phyloP scores from a whole-genome alignment of 306 rosid genomes.

The Citrullus amarus region DNA sequence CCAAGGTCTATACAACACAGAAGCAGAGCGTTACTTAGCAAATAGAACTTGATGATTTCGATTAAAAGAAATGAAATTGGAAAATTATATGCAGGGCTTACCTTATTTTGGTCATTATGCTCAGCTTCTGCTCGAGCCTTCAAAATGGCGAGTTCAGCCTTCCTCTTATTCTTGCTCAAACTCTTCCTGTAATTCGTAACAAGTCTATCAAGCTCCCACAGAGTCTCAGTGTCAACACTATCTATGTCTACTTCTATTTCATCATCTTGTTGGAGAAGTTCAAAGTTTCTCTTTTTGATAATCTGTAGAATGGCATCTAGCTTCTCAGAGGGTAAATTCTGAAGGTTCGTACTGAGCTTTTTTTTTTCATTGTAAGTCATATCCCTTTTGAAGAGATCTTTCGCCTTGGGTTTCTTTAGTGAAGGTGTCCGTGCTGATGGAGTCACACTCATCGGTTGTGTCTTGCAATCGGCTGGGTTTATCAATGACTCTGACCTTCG shows the following conservation, averaged over 20 bases:
- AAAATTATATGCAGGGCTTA: slow-evolving; percentile 16
- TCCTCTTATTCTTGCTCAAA: slow-evolving; percentile 83
- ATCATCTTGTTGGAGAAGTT: slow-evolving; percentile 64
- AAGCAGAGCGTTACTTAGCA: neutral
- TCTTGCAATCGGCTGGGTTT: slow-evolving; percentile 26
- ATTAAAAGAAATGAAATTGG: neutral
- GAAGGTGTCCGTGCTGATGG: slow-evolving; percentile 75
- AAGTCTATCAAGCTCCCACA: slow-evolving; percentile 95
- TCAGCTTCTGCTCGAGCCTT: slow-evolving; percentile 40
- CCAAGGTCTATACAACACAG: slow-evolving; percentile 23
- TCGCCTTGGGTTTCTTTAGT: slow-evolving; percentile 86
- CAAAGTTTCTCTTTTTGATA: slow-evolving; percentile 59
- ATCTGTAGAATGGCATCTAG: slow-evolving; percentile 73
- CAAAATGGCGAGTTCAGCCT: slow-evolving; percentile 58
- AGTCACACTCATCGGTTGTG: slow-evolving; percentile 42
- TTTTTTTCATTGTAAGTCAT: slow-evolving; percentile 87
- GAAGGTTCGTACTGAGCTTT: slow-evolving; percentile 74
- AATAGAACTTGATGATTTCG: slow-evolving; percentile 1
- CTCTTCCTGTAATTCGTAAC: slow-evolving; percentile 84
- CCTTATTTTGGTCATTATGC: slow-evolving; percentile 39
- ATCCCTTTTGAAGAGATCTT: slow-evolving; percentile 80
- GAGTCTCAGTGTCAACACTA: slow-evolving; percentile 75
- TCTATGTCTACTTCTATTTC: slow-evolving; percentile 94
- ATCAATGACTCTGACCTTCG: slow-evolving; percentile 68
- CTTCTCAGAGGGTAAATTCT: slow-evolving; percentile 71